A percentile compares a stretch with the other conserved stretches of the same genome.
Evolutionary conservation across 352 stramenopile genomes (phyloP).

Genomic region (Halophytophthora polymorphica): DNA sequence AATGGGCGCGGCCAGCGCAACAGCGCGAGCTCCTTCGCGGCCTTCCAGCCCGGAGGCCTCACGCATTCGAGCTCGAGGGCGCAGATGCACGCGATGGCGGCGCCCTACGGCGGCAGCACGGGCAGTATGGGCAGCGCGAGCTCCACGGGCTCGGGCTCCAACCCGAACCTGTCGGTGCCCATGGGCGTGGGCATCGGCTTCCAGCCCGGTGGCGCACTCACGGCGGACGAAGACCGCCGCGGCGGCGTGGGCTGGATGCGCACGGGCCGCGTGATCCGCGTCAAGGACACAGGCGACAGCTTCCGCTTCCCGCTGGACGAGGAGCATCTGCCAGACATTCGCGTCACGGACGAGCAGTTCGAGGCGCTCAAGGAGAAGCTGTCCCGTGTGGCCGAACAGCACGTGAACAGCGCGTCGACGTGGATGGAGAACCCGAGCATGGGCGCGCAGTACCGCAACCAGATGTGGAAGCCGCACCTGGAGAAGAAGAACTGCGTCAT

Average conservation of each 20-base stretch:
- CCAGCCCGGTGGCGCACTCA: conserved; percentile 12
- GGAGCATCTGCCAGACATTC: conserved; percentile 48
- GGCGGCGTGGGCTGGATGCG: conserved; percentile 63
- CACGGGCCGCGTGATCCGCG: conserved; percentile 62
- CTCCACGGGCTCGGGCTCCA: conserved; percentile 21
- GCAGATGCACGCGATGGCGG: conserved; percentile 12
- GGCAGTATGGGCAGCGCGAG: conserved; percentile 26
- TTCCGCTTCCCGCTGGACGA: conserved; percentile 71
- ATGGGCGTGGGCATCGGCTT: conserved; percentile 28
- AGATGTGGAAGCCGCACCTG: conserved; percentile 61
- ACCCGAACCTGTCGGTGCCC: conserved; percentile 15
- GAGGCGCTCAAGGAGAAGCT: conserved; percentile 29
- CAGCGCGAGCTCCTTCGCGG: conserved; percentile 33
- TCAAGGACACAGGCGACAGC: conserved; percentile 68
- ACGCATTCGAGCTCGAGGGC: conserved; percentile 21
- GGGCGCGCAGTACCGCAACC: conserved; percentile 46
- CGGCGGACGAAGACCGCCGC: conserved; percentile 33
- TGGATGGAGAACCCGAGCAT: conserved; percentile 75
- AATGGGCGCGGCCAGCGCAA: conserved; percentile 28
- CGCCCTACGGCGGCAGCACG: conserved; percentile 22
- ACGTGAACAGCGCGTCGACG: conserved; percentile 40
- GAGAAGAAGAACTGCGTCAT: conserved; percentile 75
- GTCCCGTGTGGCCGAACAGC: conserved; percentile 30
- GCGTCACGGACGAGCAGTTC: conserved; percentile 31
- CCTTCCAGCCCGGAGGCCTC: conserved; percentile 29